Percentiles rank a stretch among this genome's conserved stretches.
Conservation (phyloP, 768 basidiomycete genomes). For the Leucocoprinus leucothites region DNA sequence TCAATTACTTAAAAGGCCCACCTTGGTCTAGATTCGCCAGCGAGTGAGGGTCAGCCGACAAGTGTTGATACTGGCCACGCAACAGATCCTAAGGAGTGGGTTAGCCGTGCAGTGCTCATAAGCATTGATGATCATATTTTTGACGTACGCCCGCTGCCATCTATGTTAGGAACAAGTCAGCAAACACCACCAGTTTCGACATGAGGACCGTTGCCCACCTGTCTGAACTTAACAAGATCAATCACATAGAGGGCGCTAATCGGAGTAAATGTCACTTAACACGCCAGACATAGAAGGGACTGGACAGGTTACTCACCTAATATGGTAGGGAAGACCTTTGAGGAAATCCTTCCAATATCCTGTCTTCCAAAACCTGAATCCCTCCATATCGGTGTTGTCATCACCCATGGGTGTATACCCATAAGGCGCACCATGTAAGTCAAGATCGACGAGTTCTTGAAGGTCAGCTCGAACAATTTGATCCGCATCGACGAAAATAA, state of each 20-base stretch:
- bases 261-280: not conserved
- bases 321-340: conserved; percentile 85
- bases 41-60: conserved; percentile 93
- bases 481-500: conserved; percentile 98
- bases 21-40: conserved; percentile 95
- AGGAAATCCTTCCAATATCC: conserved; percentile 94
- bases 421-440: conserved; percentile 91
- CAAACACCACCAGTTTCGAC: not conserved
- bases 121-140: not conserved
- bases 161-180: conserved; percentile 21
- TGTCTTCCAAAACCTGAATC: conserved; percentile 98
- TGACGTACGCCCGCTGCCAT: conserved; percentile 48
- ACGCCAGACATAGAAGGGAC: conserved; percentile 10
- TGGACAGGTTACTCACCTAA: conserved; percentile 58
- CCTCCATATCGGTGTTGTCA: conserved; percentile 93
- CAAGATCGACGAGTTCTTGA: conserved; percentile 89
- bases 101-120: not conserved
- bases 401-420: conserved; percentile 98
- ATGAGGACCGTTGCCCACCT: conserved; percentile 38
- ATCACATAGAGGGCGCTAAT: conserved; percentile 91
- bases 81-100: conserved; percentile 63
- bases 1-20: conserved; percentile 20
- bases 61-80: conserved; percentile 86
- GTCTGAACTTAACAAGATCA: conserved; percentile 92
- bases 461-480: conserved; percentile 97